Percentiles rank a stretch among this genome's conserved stretches.
These are phyloP conservation scores for Schizosaccharomyces japonicus DNA, from an alignment of 805 yeast genomes.

Conservation along the genomic window DNA sequence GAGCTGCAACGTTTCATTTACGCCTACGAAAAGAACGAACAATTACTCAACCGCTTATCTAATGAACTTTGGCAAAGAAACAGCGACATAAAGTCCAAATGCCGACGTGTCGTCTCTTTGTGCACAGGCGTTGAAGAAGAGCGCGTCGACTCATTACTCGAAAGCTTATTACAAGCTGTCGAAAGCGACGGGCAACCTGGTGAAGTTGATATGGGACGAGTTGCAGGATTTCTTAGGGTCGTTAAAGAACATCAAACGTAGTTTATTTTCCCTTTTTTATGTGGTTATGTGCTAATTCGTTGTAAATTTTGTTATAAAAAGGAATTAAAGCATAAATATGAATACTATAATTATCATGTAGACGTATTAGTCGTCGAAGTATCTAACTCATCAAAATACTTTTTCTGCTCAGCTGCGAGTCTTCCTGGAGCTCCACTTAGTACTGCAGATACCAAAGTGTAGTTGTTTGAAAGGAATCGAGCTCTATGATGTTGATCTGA, in stretches of 20 bases:
- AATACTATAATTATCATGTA: neutral
- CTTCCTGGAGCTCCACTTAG: constrained; percentile 23
- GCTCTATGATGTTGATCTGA: constrained; percentile 24
- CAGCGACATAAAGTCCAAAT: constrained; percentile 42
- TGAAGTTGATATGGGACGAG: constrained; percentile 34
- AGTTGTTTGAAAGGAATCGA: constrained; percentile 49
- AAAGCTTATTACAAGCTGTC: constrained; percentile 71
- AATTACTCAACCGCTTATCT: constrained; percentile 28
- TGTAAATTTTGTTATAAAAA: neutral
- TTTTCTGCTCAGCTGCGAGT: constrained; percentile 20
- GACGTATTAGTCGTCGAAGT: neutral
- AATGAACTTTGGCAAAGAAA: constrained; percentile 30
- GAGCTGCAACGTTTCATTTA: constrained; percentile 37
- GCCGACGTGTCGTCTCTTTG: constrained; percentile 64
- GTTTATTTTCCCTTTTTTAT: neutral
- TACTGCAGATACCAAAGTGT: constrained; percentile 36
- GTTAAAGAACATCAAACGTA: constrained; percentile 7
- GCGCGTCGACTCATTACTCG: constrained; percentile 58
- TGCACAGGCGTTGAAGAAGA: constrained; percentile 73
- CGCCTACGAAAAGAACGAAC: constrained; percentile 56
- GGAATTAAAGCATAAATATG: neutral
- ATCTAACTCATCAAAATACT: neutral
- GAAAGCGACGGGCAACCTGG: constrained; percentile 32
- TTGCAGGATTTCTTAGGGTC: constrained; percentile 30
- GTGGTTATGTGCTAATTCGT: constrained; percentile 2